These are phyloP conservation scores for Paxillus rubicundulus DNA, from an alignment of 768 basidiomycete genomes.

Conservation along the genomic window DNA sequence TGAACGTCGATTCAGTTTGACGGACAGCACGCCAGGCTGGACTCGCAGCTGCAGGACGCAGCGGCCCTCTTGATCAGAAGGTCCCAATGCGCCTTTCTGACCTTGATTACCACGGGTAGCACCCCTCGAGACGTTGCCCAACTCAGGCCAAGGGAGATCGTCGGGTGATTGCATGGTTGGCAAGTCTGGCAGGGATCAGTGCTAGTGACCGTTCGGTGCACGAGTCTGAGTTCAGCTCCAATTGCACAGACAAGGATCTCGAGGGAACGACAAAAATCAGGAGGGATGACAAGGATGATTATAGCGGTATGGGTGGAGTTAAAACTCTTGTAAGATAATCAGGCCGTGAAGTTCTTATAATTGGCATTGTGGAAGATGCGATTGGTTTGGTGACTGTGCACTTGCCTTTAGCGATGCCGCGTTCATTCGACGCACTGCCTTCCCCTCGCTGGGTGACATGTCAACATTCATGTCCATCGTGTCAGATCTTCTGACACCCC, in stretches of 20 bases:
- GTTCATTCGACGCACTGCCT: constrained; percentile 33
- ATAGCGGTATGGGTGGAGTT: constrained; percentile 36
- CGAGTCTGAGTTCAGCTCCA: constrained; percentile 5
- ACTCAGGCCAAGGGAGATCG: constrained; percentile 84
- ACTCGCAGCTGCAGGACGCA: constrained; percentile 76
- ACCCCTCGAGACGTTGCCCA: constrained; percentile 81
- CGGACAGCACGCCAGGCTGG: constrained; percentile 78
- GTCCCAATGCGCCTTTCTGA: constrained; percentile 74
- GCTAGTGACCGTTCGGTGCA: constrained; percentile 4
- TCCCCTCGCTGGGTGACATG: constrained; percentile 32
- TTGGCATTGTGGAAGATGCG: constrained; percentile 30
- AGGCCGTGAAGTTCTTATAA: constrained; percentile 32
- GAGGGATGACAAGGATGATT: constrained; percentile 20
- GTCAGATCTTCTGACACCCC: constrained; percentile 31
- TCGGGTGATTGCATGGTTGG: constrained; percentile 47
- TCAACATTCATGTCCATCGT: constrained; percentile 26
- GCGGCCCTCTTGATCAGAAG: constrained; percentile 72
- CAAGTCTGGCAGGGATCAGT: constrained; percentile 2
- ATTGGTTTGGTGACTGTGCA: constrained; percentile 17
- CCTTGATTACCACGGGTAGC: constrained; percentile 85
- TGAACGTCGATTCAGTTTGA: constrained; percentile 68
- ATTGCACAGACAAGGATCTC: constrained; percentile 14
- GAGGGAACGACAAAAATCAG: constrained; percentile 11
- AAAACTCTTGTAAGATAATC: constrained; percentile 36
- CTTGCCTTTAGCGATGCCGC: constrained; percentile 37